Base-by-base conservation (phyloP, 192 early-diverging fungal species). In the Coemansia asiatica region DNA sequence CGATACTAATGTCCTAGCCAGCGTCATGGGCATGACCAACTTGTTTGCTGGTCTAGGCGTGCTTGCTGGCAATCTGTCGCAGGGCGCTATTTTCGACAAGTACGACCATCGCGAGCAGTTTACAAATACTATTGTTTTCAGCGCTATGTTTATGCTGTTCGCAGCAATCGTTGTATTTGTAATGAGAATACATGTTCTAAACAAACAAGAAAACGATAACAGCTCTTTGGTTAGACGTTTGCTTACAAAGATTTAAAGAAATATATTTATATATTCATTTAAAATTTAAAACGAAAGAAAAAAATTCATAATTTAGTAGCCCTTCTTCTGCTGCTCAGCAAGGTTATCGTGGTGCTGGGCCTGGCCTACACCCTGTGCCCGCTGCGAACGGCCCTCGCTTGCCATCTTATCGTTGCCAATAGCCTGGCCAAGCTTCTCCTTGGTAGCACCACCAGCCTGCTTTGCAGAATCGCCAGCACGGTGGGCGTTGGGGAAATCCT, bases 111-210 rank as follows among this genome's bases (percentile, higher is more conserved):
- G 67, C 28, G 60, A 61, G 22, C 48, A 67, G 31, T 76, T 76
- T 21, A 75, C 70, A 15, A 81, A 81, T 61, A 76, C 75, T 0
- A 76, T 73, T 33, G 61, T 81, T 1, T 81, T 81, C 27, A 72
- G 70, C 10, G 70, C 33, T 13, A 71, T 75, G 77, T 75, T 80
- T 35, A 68, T 80, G 2, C 49, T 80, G 36, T 68, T 80, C 40
- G 67, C 72, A 13, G 77, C 56, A 1, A 36, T 79, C 12, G 48
- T 62, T 8, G 23, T 61, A 6, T 27, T 74, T 13, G 40, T 16
- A 1, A 33, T 79, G 65, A 68, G 77, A 8, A 18, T 38, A 15
- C 56, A 79, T 6, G 54, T 68, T 18, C 54, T 74, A 21, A 50
- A 57, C 19, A 54, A 68, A 25, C 21, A 8, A 23, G 57, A 16